Evolutionary conservation across 331 rosid genomes (phyloP).

Genomic region (Pyrus hybrid): DNA sequence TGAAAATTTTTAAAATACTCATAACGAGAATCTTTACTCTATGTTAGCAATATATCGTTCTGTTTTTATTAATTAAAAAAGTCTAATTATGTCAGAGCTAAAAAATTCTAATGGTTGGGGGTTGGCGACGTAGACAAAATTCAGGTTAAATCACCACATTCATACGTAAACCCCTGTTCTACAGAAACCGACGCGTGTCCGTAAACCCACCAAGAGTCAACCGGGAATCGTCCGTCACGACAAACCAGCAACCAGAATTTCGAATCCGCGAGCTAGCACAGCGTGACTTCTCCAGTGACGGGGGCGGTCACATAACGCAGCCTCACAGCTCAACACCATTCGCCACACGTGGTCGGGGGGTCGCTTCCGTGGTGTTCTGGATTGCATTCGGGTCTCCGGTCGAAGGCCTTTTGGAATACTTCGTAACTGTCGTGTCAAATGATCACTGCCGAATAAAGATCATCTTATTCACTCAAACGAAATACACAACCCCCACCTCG

Average conservation of each 20-base stretch:
- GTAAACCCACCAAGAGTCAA: slow-evolving; percentile 10
- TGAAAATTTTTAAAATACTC: fast-evolving
- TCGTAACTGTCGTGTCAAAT: slow-evolving; percentile 37
- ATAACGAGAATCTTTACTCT: too few species aligned
- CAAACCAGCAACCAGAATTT: slow-evolving; percentile 39
- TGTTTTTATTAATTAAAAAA: too few species aligned
- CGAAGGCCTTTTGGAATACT: slow-evolving; percentile 27
- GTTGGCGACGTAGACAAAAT: too few species aligned
- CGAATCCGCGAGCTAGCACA: slow-evolving; percentile 22
- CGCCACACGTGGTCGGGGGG: slow-evolving; percentile 17
- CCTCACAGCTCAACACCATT: slow-evolving; percentile 18
- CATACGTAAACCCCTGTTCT: slow-evolving; percentile 11
- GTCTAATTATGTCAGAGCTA: too few species aligned
- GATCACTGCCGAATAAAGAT: slow-evolving; percentile 40
- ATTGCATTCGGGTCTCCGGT: slow-evolving; percentile 8
- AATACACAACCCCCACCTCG: neutral
- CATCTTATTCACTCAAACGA: slow-evolving; percentile 17
- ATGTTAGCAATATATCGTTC: too few species aligned
- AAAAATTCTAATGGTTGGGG: too few species aligned
- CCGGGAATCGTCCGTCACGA: slow-evolving; percentile 29
- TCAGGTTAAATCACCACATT: too few species aligned
- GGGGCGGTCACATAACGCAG: neutral
- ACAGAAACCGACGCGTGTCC: slow-evolving; percentile 24
- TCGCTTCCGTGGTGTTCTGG: slow-evolving; percentile 22
- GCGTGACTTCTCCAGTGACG: slow-evolving; percentile 9